phyloP scores from a whole-genome alignment of 2,329 filamentous ascomycete species.

The Aspergillus sp. region DNA sequence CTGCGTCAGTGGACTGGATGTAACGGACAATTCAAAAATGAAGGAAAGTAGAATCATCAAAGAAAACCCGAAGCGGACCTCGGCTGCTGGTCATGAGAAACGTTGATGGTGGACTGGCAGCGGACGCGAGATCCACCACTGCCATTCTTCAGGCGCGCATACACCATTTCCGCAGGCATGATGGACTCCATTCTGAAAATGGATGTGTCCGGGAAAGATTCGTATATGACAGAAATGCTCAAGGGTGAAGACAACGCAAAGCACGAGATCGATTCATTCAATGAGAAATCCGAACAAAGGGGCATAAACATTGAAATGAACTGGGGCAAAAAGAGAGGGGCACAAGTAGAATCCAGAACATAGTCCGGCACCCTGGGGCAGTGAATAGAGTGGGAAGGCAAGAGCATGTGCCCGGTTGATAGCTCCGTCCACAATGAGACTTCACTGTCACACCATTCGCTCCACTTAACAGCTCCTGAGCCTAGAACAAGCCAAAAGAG shows the following conservation, averaged over 20 bases:
- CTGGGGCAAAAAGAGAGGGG: too few relatives aligned
- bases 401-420: background rate
- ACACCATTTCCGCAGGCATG: constrained; percentile 21
- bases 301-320: background rate
- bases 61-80: constrained; percentile 21
- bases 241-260: background rate
- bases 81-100: constrained; percentile 23
- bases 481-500: background rate
- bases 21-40: background rate
- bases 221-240: background rate
- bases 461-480: background rate
- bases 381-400: background rate
- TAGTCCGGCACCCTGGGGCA: background rate
- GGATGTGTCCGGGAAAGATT: constrained; percentile 10
- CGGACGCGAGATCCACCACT: constrained; percentile 14
- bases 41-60: background rate
- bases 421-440: background rate
- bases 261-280: background rate
- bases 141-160: constrained; percentile 18
- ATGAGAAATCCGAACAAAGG: background rate
- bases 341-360: background rate
- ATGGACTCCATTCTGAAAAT: constrained; percentile 19
- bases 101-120: constrained; percentile 26
- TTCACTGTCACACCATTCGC: background rate
- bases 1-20: constrained; percentile 14